Conservation (phyloP, 2,329 filamentous ascomycete genomes). For the Graphiopsis chlorocephala region DNA sequence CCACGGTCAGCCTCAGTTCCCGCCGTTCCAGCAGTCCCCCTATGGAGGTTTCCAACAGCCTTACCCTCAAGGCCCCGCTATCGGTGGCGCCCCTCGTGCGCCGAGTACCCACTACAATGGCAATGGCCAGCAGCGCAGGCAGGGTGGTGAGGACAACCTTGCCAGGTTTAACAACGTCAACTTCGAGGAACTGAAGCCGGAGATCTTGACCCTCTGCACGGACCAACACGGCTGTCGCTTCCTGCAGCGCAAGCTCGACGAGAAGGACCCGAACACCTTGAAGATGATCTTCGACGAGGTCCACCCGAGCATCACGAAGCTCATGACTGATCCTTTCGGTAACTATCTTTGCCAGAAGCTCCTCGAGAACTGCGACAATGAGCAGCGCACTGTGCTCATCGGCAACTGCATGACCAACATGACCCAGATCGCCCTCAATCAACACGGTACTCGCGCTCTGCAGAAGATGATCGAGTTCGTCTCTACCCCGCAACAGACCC, state of each 20-base stretch:
- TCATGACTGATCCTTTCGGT: conserved; percentile 98
- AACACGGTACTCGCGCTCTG: conserved; percentile 91
- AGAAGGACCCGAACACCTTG: conserved; percentile 76
- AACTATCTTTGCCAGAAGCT: conserved; percentile 99
- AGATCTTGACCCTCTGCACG: conserved; percentile 89
- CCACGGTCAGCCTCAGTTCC: conserved; percentile 40
- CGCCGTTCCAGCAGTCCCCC: conserved; percentile 43
- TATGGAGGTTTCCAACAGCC: conserved; percentile 55
- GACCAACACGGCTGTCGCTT: conserved; percentile 98
- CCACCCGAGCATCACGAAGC: conserved; percentile 86
- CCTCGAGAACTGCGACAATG: conserved; percentile 89
- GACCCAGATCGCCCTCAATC: conserved; percentile 91
- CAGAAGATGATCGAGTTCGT: conserved; percentile 99
- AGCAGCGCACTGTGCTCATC: conserved; percentile 89
- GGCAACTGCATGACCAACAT: conserved; percentile 84
- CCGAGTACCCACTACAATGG: conserved; percentile 1
- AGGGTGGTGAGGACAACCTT: conserved; percentile 13
- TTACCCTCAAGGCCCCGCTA: conserved; percentile 40
- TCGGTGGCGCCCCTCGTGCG: conserved; percentile 45
- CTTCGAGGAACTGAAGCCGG: conserved; percentile 74
- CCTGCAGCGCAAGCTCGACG: conserved; percentile 94
- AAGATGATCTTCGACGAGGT: conserved; percentile 95
- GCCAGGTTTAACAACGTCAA: conserved; percentile 69
- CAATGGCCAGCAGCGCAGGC: conserved; percentile 8
- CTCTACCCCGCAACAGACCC: conserved; percentile 77